Evolutionary conservation across 1,139 yeast genomes (phyloP), one percentile per base, ranked within the genome.

Genomic region (Candida glucosophila): DNA sequence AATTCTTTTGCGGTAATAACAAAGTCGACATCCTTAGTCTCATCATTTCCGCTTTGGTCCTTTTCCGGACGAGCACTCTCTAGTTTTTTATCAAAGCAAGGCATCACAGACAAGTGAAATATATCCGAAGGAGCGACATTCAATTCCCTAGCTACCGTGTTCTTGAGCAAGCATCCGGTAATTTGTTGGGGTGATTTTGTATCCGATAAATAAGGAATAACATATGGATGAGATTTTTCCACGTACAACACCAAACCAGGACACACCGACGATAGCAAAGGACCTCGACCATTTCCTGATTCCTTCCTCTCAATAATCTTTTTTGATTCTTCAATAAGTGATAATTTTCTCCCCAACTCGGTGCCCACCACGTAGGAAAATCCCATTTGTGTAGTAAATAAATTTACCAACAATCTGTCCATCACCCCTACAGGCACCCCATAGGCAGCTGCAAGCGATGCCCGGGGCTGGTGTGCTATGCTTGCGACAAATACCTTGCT

Each of bases 211-310:
- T 58, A 31, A 0, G 88, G 80, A 14, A 86, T 56, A 12, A 90
- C 60, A 34, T 81, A 77, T 0, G 94, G 93, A 49, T 90, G 96
- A 0, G 96, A 88, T 58, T 90, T 90, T 44, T 90, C 98, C 0
- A 90, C 95, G 44, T 90, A 90, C 19, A 92, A 64, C 0, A 92
- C 93, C 88, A 95, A 90, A 0, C 99, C 99, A 0, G 99, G 99
- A 49, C 97, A 90, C 2, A 81, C 67, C 4, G 85, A 64, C 37
- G 83, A 60, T 41, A 77, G 43, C 11, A 70, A 31, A 17, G 85
- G 86, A 9, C 62, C 59, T 7, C 34, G 33, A 7, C 16, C 32
- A 19, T 23, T 28, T 25, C 51, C 52, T 4, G 27, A 12, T 15
- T 29, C 38, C 30, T 43, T 46, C 31, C 44, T 54, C 33, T 43